phyloP scores from a whole-genome alignment of 257 asterid species.

The Solanum paucissectum region DNA sequence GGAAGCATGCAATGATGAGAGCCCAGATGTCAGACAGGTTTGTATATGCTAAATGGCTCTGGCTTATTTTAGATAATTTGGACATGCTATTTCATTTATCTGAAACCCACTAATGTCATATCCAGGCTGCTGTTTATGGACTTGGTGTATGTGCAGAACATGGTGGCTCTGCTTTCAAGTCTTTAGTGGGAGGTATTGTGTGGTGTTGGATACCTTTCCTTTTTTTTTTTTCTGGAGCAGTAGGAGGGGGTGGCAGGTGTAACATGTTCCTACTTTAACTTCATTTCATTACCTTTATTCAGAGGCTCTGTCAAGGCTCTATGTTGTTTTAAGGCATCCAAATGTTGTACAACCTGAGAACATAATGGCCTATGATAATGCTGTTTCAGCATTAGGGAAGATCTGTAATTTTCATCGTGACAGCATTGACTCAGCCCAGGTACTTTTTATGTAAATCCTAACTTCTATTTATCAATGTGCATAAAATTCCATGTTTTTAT shows the following conservation, averaged over 20 bases:
- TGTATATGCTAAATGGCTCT: background rate
- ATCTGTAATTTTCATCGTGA: slow-evolving; percentile 90
- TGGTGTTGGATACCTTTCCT: background rate
- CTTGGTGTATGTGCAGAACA: slow-evolving; percentile 94
- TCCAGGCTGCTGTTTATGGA: slow-evolving; percentile 95
- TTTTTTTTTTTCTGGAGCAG: background rate
- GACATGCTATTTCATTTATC: background rate
- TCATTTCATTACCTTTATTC: slow-evolving; percentile 11
- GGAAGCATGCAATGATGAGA: slow-evolving; percentile 96
- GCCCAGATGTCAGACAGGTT: slow-evolving; percentile 94
- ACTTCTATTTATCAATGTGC: background rate
- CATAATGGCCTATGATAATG: slow-evolving; percentile 96
- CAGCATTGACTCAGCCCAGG: slow-evolving; percentile 85
- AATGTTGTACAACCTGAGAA: slow-evolving; percentile 56
- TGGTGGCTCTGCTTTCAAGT: slow-evolving; percentile 77
- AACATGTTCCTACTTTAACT: background rate
- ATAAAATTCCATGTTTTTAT: background rate
- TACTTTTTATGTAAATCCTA: slow-evolving; percentile 8
- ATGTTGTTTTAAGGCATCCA: slow-evolving; percentile 68
- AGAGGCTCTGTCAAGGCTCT: slow-evolving; percentile 92
- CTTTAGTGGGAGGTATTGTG: slow-evolving; percentile 73
- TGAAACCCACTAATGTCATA: slow-evolving; percentile 7
- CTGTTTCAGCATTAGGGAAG: slow-evolving; percentile 95
- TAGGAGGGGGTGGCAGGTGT: background rate
- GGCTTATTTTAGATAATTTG: background rate